These are phyloP conservation scores for Apiospora saccharicola DNA, from an alignment of 2,329 filamentous ascomycete species.

Conservation along the genomic window DNA sequence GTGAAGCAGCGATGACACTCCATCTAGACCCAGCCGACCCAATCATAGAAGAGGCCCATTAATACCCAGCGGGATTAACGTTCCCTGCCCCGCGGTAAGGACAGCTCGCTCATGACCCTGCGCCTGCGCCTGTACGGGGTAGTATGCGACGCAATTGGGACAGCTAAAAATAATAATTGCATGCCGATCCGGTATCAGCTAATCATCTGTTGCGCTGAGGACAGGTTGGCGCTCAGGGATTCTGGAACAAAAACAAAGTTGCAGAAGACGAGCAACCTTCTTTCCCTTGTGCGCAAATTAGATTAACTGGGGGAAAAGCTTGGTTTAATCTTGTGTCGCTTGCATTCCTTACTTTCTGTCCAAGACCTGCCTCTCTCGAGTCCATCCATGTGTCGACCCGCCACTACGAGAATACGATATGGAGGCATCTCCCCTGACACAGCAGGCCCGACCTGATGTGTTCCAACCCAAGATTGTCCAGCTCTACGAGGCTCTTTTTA, in stretches of 20 bases:
- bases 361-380: slow-evolving; percentile 21
- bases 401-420: slow-evolving; percentile 52
- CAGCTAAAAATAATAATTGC: slow-evolving; percentile 22
- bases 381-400: slow-evolving; percentile 31
- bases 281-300: background rate
- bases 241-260: slow-evolving; percentile 5
- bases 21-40: background rate
- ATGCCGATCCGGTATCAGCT: slow-evolving; percentile 19
- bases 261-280: slow-evolving; percentile 3
- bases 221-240: slow-evolving; percentile 26
- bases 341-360: background rate
- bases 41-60: slow-evolving; percentile 20
- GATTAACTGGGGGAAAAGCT: background rate
- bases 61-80: slow-evolving; percentile 2
- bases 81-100: slow-evolving; percentile 1
- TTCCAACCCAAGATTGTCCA: slow-evolving; percentile 95
- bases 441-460: slow-evolving; percentile 86
- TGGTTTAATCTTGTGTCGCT: background rate
- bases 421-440: slow-evolving; percentile 92
- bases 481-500: slow-evolving; percentile 87
- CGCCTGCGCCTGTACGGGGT: background rate
- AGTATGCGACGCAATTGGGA: slow-evolving; percentile 15
- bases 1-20: background rate
- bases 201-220: slow-evolving; percentile 21
- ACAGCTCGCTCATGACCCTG: slow-evolving; percentile 15